A percentile compares a stretch with the other conserved stretches of the same genome.
These are phyloP conservation scores for Geranomyces michiganensis DNA, from an alignment of 192 early-diverging fungal genomes.

Conservation along the genomic window DNA sequence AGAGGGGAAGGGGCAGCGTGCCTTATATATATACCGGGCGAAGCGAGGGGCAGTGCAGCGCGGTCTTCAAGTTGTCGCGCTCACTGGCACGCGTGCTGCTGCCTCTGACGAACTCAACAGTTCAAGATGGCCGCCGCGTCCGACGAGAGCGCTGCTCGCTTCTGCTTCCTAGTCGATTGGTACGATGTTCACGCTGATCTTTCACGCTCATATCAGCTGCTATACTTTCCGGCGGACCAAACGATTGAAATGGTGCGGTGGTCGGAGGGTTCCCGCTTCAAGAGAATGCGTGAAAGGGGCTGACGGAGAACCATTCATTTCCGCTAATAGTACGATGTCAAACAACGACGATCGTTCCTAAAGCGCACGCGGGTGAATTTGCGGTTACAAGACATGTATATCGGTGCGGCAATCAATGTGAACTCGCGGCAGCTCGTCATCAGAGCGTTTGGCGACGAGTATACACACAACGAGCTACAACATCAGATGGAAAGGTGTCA, in stretches of 20 bases:
- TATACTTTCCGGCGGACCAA: slow-evolving; percentile 57
- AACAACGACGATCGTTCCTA: slow-evolving; percentile 57
- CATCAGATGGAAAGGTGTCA: slow-evolving; percentile 52
- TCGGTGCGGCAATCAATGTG: slow-evolving; percentile 58
- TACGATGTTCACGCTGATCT: slow-evolving; percentile 60
- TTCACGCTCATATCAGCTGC: slow-evolving; percentile 56
- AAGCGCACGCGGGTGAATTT: slow-evolving; percentile 50
- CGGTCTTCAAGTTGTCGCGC: too few species aligned
- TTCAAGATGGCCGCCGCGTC: slow-evolving; percentile 24
- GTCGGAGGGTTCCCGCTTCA: not conserved
- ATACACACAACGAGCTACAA: slow-evolving; percentile 41
- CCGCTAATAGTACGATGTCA: slow-evolving; percentile 55
- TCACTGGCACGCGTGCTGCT: too few species aligned
- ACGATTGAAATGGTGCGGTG: slow-evolving; percentile 58
- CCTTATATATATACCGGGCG: too few species aligned
- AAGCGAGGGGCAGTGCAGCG: too few species aligned
- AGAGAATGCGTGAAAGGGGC: too few species aligned
- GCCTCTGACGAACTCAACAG: too few species aligned
- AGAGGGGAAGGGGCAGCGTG: too few species aligned
- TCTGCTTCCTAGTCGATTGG: slow-evolving; percentile 57
- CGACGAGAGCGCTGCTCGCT: slow-evolving; percentile 20
- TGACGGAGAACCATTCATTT: too few species aligned
- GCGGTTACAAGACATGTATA: slow-evolving; percentile 51
- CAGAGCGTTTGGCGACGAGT: slow-evolving; percentile 57
- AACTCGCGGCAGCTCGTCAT: slow-evolving; percentile 55